Percentiles rank a stretch among this genome's conserved stretches.
phyloP scores from a whole-genome alignment of 2,329 filamentous ascomycete species.

The Phialophora macrospora region DNA sequence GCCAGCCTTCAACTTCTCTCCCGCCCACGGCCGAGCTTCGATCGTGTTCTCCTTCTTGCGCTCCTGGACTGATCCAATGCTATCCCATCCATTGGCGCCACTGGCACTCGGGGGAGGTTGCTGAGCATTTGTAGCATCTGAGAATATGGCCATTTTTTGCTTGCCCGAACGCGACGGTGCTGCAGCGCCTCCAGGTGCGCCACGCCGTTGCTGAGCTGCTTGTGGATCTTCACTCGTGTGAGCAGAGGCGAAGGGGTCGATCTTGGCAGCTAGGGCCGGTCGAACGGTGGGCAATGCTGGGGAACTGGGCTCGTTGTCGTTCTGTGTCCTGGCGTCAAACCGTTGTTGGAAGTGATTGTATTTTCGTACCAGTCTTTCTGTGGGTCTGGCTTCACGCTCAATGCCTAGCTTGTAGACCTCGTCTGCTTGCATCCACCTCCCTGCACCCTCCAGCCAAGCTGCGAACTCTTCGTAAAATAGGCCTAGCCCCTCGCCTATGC shows the following conservation, averaged over 20 bases:
- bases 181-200: slow-evolving; percentile 46
- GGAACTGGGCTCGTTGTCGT: slow-evolving; percentile 71
- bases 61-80: slow-evolving; percentile 81
- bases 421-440: slow-evolving; percentile 86
- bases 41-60: slow-evolving; percentile 92
- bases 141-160: slow-evolving; percentile 89
- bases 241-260: slow-evolving; percentile 73
- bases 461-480: slow-evolving; percentile 98
- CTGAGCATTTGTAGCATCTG: slow-evolving; percentile 69
- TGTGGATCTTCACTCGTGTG: slow-evolving; percentile 68
- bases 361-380: slow-evolving; percentile 80
- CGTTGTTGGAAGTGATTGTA: slow-evolving; percentile 89
- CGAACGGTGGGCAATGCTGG: slow-evolving; percentile 84
- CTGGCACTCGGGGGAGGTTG: slow-evolving; percentile 59
- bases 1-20: slow-evolving; percentile 85
- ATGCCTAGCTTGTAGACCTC: slow-evolving; percentile 92
- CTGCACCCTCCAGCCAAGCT: slow-evolving; percentile 83
- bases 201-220: slow-evolving; percentile 59
- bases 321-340: slow-evolving; percentile 68
- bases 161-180: slow-evolving; percentile 68
- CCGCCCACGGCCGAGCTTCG: slow-evolving; percentile 86
- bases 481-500: slow-evolving; percentile 82
- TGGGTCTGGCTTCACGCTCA: slow-evolving; percentile 82
- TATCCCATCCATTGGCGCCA: slow-evolving; percentile 81
- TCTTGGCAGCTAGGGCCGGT: slow-evolving; percentile 81